phyloP scores from a whole-genome alignment of 2,329 filamentous ascomycete species.

The Metarhizium anisopliae region DNA sequence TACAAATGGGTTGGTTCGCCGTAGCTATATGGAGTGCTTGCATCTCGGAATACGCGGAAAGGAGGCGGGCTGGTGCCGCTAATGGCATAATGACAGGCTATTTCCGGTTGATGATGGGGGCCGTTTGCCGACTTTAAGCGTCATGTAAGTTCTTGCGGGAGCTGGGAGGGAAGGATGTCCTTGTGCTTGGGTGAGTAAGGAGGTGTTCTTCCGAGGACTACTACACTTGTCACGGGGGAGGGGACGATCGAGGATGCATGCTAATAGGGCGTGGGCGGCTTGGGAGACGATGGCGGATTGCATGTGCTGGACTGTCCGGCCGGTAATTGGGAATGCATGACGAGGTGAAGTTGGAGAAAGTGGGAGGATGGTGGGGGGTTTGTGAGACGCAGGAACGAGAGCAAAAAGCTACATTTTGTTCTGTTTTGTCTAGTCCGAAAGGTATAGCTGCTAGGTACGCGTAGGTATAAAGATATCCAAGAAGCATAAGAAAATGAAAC shows the following conservation, averaged over 20 bases:
- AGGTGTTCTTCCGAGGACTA: constrained; percentile 10
- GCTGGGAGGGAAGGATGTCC: constrained; percentile 6
- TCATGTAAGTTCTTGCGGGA: constrained; percentile 17
- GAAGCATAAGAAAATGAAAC: neutral
- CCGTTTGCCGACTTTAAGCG: constrained; percentile 19
- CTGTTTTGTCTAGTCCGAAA: too few species aligned
- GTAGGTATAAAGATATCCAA: neutral
- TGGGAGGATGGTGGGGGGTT: too few species aligned
- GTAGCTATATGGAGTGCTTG: too few species aligned
- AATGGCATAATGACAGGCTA: constrained; percentile 10
- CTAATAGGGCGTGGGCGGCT: constrained; percentile 6
- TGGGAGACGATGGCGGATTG: constrained; percentile 8
- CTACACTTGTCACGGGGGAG: constrained; percentile 2
- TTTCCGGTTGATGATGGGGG: constrained; percentile 12
- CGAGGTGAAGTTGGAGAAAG: too few species aligned
- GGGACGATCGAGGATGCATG: constrained; percentile 5
- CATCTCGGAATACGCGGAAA: neutral
- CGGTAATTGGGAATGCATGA: neutral
- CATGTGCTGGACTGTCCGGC: constrained; percentile 8
- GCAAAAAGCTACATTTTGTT: too few species aligned
- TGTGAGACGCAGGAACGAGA: too few species aligned
- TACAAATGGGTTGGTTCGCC: too few species aligned
- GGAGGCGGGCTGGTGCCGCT: constrained; percentile 3
- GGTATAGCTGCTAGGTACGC: too few species aligned
- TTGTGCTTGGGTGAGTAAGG: constrained; percentile 11